A percentile compares a stretch with the other conserved stretches of the same genome.
phyloP scores from a whole-genome alignment of 2,329 filamentous ascomycete species.

The Curvularia spicifera region DNA sequence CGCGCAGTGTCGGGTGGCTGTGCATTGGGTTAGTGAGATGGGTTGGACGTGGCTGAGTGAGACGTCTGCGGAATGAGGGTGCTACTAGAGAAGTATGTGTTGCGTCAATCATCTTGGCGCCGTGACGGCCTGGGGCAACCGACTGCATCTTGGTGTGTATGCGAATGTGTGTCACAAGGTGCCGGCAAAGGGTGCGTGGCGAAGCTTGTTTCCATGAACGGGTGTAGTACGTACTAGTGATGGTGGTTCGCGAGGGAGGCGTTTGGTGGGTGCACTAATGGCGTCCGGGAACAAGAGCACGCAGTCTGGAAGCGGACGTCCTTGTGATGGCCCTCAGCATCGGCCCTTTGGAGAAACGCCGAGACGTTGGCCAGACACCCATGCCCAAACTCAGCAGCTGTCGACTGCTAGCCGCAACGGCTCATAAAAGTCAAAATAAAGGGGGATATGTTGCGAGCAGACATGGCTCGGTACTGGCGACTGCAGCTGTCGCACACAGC shows the following conservation, averaged over 20 bases:
- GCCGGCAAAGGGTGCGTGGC: background rate
- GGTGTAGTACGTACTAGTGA: no score
- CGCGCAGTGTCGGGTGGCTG: background rate
- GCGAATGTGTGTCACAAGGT: background rate
- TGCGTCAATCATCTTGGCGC: background rate
- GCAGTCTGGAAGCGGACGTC: constrained; percentile 2
- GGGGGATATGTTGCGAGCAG: background rate
- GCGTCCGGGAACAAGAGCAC: background rate
- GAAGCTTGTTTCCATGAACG: background rate
- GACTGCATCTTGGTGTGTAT: background rate
- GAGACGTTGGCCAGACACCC: constrained; percentile 1
- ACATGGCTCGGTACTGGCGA: background rate
- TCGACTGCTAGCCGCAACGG: background rate
- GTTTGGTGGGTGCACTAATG: background rate
- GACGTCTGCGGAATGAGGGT: background rate
- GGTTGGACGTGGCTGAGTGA: background rate
- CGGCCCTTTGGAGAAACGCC: background rate
- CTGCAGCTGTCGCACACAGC: background rate
- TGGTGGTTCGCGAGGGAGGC: background rate
- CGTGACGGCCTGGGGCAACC: background rate
- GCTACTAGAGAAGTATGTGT: background rate
- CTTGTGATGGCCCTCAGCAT: background rate
- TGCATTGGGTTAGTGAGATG: background rate
- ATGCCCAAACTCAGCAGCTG: constrained; percentile 5
- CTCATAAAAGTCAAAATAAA: background rate